Base-by-base conservation (phyloP, 2,329 filamentous ascomycete genomes). In the Ophiocordyceps camponoti-saundersi region DNA sequence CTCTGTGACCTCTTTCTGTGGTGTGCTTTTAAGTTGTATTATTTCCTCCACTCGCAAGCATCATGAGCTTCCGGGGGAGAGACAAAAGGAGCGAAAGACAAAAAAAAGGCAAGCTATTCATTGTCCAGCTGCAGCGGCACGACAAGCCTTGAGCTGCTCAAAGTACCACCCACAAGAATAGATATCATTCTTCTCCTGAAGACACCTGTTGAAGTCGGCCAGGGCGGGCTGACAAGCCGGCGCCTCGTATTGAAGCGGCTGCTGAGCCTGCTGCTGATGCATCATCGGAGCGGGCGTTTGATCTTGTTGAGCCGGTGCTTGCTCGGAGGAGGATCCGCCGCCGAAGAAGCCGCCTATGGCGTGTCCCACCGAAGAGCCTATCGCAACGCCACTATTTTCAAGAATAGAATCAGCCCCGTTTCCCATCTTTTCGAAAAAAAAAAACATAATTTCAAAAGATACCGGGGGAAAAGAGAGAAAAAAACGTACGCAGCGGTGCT, bases 141-240 rank as follows among this genome's bases (percentile, higher is more conserved):
- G 85, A 74, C 85, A 90, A 48, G 85, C 83, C 75, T 89, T 90
- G 66, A 98, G 74, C 77, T 98, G 90, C 65, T 98, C 92, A 58
- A 98, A 71, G 66, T 98, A 98, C 89, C 90, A 98, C 55, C 85
- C 84, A 71, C 92, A 98, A 62, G 95, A 93, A 62, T 83, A 82
- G 82, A 98, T 80, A 69, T 92, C 92, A 62, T 80, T 72, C 66
- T 98, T 84, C 61, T 96, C 85, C 65, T 96, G 89, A 82, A 98
- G 83, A 75, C 92, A 98, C 71, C 82, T 83, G 59, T 87, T 89
- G 75, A 98, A 96, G 68, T 77, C 36, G 3, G 36, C 36, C 36
- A 40, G n/a, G n/a, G 36, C 36, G n/a, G 36, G 36, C 36, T 40
- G 36, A 16, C 36, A 40, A 16, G 16, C 36, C 4, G 36, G 36